Evolutionary conservation across 202 grass and related monocot genomes (phyloP), one percentile per base, ranked within the genome.

Genomic region (Thinopyrum obtusiflorum): DNA sequence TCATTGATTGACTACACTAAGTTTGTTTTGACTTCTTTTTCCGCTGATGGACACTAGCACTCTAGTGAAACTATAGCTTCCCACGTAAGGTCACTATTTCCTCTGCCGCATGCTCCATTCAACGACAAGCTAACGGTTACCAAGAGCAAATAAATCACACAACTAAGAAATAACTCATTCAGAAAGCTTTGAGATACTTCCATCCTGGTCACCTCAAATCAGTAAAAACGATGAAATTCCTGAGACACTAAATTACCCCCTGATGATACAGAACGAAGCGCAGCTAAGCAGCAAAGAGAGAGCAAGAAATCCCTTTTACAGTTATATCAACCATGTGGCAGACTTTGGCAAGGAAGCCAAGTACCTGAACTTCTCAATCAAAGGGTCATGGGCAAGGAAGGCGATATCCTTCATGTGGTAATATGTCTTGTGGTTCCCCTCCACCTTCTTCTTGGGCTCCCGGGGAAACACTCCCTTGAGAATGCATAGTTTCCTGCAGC

Each of bases 391-490:
- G 35, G 47, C 44, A 21, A 99, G 78, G 69, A 99, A 99, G 61
- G 31, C 57, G 7, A 99, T 99, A 65, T 97, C 97, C 80, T 99
- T 97, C 87, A 88, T 91, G 87, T 93, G 90, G 76, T 97, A 99
- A 24, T 97, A 99, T 11, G 93, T 99, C 87, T 97, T 99, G 90
- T 97, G 85, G 77, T 97, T 99, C 80, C 97, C 97, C 82, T 96
- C 93, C 33, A 93, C 89, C 81, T 99, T 99, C 85, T 97, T 97
- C 82, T 99, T 99, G 0, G 90, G 97, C 53, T 89, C 92, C 29
- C 92, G 85, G 12, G 93, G 93, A 49, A 92, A 95, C 24, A 97
- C 89, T 0, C 97, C 97, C 77, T 97, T 99, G 83, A 99, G 92
- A 59, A 99, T 99, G 88, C 97, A 99, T 99, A 99, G 71, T 69